Base-by-base conservation (phyloP, 164 flowering plant species). In the Dillenia suffruticosa region DNA sequence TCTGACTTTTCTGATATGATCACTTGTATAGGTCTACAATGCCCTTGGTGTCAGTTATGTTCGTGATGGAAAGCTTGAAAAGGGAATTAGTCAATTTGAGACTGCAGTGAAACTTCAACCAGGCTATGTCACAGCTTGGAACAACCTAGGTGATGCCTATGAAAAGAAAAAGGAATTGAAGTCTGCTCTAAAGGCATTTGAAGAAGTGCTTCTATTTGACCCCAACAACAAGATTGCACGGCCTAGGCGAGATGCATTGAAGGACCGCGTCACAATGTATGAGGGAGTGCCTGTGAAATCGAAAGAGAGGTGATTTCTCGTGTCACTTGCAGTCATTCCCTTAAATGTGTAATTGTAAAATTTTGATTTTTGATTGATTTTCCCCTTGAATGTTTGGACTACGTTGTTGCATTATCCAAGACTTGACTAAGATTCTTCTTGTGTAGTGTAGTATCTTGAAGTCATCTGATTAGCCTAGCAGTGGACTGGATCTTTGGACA, bases 41-140 rank as follows among this genome's bases (percentile, higher is more conserved):
- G 98, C 96, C 46, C 86, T 92, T 16, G 97, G 96, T 49, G 96
- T 92, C 54, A 82, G 88, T 70, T 88, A 92, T 56, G 67, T 80
- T 17, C 87, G 84, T 2, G 92, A 92, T 47, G 97, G 68, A 17
- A 88, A 90, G 69, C 81, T 84, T 17, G 96, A 86, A 10, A 88
- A 90, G 72, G 98, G 92, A 57, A 88, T 92, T 10, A n/a, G 72
- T 10, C 88, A 88, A 68, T 83, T 92, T 65, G 90, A 87, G 76
- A 82, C 58, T 9, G 96, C 96, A 15, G 97, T 92, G 61, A 90
- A 81, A 74, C 71, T 92, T 66, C 98, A 90, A 67, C 98, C 98
- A 47, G 98, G 98, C 15, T 92, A 90, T 67, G 94, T 90, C 51
- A 90, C 92, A 12, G 98, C 97, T 10, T 90, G 98, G 98, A 92